Evolutionary conservation across 2,329 filamentous ascomycete species (phyloP).

Genomic region (Diplodia scrobiculata): DNA sequence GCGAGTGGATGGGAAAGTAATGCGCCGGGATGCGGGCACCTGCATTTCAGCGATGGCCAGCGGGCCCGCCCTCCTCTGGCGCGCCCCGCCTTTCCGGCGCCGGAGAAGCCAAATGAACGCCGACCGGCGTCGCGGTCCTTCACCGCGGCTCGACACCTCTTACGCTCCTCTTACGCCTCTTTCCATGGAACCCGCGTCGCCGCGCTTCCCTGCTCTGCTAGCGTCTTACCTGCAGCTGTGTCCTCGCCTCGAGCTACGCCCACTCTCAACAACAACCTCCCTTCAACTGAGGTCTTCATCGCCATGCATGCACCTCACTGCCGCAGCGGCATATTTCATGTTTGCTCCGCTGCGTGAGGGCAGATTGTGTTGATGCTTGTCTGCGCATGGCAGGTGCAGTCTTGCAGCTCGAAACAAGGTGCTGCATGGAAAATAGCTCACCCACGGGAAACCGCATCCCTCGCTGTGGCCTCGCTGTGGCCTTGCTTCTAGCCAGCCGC

Average conservation of each 20-base stretch:
- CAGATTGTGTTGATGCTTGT: background rate
- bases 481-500: background rate
- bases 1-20: conserved; percentile 18
- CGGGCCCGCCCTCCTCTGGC: background rate
- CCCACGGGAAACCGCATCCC: background rate
- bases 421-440: background rate
- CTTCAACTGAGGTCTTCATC: background rate
- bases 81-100: conserved; percentile 20
- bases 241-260: background rate
- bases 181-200: background rate
- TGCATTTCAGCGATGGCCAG: conserved; percentile 15
- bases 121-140: background rate
- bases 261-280: background rate
- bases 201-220: background rate
- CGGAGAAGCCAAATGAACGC: conserved; percentile 15
- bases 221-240: background rate
- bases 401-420: background rate
- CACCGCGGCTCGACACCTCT: background rate
- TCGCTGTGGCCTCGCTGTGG: background rate
- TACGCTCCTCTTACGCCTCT: background rate
- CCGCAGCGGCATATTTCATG: background rate
- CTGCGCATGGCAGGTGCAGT: background rate
- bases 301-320: background rate
- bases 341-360: background rate
- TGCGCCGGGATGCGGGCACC: conserved; percentile 26